Evolutionary conservation across 1,284 basidiomycete genomes (phyloP).

Genomic region (Trichosporon inkin): DNA sequence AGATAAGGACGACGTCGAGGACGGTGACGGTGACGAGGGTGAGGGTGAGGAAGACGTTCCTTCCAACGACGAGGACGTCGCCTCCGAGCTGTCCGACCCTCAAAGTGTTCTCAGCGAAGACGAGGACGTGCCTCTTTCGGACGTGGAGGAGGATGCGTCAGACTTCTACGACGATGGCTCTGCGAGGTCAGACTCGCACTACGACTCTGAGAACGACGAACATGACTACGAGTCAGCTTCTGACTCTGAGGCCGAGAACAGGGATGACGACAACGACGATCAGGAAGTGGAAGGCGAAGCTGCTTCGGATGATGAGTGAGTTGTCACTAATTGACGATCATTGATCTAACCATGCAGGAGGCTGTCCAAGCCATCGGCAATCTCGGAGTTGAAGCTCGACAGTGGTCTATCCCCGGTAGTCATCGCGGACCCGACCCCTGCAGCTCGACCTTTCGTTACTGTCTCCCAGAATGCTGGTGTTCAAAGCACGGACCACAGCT

Average conservation of each 20-base stretch:
- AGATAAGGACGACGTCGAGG: conserved; percentile 21
- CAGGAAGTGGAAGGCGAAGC: too few relatives aligned
- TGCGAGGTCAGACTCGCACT: too few relatives aligned
- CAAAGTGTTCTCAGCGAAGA: background rate
- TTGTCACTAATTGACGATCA: background rate
- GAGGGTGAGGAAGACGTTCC: conserved; percentile 15
- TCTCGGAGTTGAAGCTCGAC: conserved; percentile 1
- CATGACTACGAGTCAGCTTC: too few relatives aligned
- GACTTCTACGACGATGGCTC: too few relatives aligned
- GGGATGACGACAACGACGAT: conserved; percentile 26
- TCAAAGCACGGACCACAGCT: background rate
- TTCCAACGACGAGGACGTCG: background rate
- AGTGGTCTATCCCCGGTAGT: background rate
- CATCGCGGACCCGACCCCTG: background rate
- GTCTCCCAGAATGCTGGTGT: too few relatives aligned
- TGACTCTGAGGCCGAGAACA: too few relatives aligned
- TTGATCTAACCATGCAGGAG: background rate
- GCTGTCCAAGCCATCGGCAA: background rate
- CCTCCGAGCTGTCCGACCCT: background rate
- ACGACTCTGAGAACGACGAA: too few relatives aligned
- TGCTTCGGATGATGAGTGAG: background rate
- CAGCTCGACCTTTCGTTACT: too few relatives aligned
- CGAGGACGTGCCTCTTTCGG: background rate
- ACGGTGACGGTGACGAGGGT: conserved; percentile 22
- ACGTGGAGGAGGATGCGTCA: too few relatives aligned